Evolutionary conservation across 2,329 filamentous ascomycete genomes (phyloP), one percentile per base, ranked within the genome.

Genomic region (Beauveria medogensis): DNA sequence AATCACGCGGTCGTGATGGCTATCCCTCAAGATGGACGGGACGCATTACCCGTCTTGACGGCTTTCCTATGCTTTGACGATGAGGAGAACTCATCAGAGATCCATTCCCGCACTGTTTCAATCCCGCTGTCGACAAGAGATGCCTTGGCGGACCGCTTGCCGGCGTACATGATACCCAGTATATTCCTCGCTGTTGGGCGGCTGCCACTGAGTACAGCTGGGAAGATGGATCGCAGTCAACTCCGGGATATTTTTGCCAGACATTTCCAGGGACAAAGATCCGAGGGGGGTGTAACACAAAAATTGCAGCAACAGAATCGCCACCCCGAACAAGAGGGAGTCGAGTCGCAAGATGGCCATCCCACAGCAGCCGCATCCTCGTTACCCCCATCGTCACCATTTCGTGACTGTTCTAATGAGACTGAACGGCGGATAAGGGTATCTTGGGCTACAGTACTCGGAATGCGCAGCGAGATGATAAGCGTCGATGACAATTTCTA

Each of bases 141-240:
- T 3, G 8, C 2, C 4, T 30, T 55, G 24, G 53, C 41, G 16
- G 41, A 55, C 14, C 41, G 41, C 18, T 16, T 68, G 0, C 67
- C 67, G 4, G 44, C 60, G 1, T 77, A 78, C 65, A 79, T 79
- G 77, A 69, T 79, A 0, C 77, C 77, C 4, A 70, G 72, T 1
- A 69, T 72, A 2, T 77, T 75, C 28, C 71, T 79, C 8, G 75
- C 76, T 2, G 61, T 79, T 1, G 60, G 64, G 2, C 67, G 69
- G 46, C 77, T 79, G 70, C 77, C 77, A 1, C 70, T 72, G 22
- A 66, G 76, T 2, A 67, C 75, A 3, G 75, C 76, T 3, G 76
- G 76, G 0, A 80, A 80, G 67, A 71, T 73, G 0, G 77, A 80
- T 61, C 75, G 77, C 26, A 75, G 75, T 65, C 72, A 68, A 2